Conservation (phyloP, 805 yeast species). For the Zygoascus bituminiphila region DNA sequence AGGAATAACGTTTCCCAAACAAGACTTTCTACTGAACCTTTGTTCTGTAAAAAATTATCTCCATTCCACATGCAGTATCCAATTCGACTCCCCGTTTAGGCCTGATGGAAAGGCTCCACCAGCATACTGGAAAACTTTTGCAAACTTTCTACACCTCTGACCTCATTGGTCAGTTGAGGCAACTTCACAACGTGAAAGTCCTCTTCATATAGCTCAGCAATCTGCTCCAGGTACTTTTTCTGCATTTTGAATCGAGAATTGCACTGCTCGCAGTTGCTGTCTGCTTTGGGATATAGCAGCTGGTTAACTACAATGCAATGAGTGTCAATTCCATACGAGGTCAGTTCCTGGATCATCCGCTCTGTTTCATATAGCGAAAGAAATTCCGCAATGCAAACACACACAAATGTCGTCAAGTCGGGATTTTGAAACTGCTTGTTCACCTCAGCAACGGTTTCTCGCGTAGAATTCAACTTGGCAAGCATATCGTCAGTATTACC, state of each 20-base stretch:
- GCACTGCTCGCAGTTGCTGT: slow-evolving; percentile 77
- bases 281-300: slow-evolving; percentile 69
- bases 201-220: slow-evolving; percentile 82
- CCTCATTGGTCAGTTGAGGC: slow-evolving; percentile 92
- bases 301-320: slow-evolving; percentile 95
- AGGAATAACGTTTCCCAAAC: too few species aligned
- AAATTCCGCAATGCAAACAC: slow-evolving; percentile 97
- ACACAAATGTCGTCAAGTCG: slow-evolving; percentile 82
- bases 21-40: too few species aligned
- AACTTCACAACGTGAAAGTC: slow-evolving; percentile 94
- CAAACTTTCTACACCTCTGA: slow-evolving; percentile 84
- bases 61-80: too few species aligned
- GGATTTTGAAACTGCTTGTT: slow-evolving; percentile 94
- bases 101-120: slow-evolving; percentile 59
- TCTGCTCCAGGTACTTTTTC: slow-evolving; percentile 86
- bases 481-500: slow-evolving; percentile 52
- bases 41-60: too few species aligned
- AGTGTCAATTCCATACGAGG: slow-evolving; percentile 92
- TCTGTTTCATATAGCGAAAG: slow-evolving; percentile 94
- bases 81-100: too few species aligned
- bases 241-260: slow-evolving; percentile 93
- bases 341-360: slow-evolving; percentile 93
- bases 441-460: slow-evolving; percentile 75
- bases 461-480: slow-evolving; percentile 69
- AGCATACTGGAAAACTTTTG: slow-evolving; percentile 76